A percentile compares a stretch with the other conserved stretches of the same genome.
phyloP scores from a whole-genome alignment of 176 grass and related monocot species.

The Elymus sibiricus region DNA sequence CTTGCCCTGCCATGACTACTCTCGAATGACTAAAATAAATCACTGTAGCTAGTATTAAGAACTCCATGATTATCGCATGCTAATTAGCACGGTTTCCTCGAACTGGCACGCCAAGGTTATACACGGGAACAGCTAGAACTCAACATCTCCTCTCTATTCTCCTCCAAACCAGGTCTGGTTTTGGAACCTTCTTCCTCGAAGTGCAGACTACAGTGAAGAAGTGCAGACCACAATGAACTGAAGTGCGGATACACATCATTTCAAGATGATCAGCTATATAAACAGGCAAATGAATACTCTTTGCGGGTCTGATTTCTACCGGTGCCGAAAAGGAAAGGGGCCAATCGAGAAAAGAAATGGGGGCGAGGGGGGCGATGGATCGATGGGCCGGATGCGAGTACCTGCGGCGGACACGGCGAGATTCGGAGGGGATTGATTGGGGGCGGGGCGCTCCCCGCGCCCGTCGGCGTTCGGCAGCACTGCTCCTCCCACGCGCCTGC shows the following conservation, averaged over 20 bases:
- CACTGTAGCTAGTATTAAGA: background rate
- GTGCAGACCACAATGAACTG: no score
- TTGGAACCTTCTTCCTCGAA: slow-evolving; percentile 36
- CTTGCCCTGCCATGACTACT: background rate
- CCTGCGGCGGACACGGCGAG: background rate
- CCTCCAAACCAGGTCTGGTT: background rate
- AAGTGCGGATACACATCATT: slow-evolving; percentile 94
- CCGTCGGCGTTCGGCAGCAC: slow-evolving; percentile 61
- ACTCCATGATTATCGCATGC: background rate
- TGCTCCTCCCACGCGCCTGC: slow-evolving; percentile 23
- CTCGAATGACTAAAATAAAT: background rate
- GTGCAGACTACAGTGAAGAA: slow-evolving; percentile 97
- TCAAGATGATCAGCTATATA: slow-evolving; percentile 58
- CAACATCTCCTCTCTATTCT: background rate
- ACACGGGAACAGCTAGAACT: background rate
- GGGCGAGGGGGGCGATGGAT: background rate
- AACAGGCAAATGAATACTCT: slow-evolving; percentile 52
- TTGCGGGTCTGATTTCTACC: slow-evolving; percentile 6
- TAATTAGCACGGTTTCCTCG: background rate
- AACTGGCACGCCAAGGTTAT: background rate
- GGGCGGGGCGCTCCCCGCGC: slow-evolving; percentile 30
- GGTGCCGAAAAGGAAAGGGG: background rate
- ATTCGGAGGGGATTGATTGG: background rate
- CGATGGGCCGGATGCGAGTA: background rate
- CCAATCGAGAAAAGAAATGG: slow-evolving; percentile 1